Evolutionary conservation across 2,329 filamentous ascomycete genomes (phyloP).

Genomic region (Exophiala bonariae): DNA sequence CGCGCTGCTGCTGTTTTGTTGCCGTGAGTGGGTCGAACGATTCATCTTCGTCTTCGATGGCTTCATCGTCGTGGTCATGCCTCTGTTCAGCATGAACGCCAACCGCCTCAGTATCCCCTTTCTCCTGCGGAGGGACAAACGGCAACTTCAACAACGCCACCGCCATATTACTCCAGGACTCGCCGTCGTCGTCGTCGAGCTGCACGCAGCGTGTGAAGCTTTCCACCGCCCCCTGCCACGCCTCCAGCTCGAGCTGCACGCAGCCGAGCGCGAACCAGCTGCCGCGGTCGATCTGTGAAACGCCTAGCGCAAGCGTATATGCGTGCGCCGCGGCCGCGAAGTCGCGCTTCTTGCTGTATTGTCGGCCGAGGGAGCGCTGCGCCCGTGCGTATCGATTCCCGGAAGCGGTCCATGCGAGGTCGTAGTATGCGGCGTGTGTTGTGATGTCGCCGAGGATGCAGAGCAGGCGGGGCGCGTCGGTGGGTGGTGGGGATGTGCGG

Average conservation of each 20-base stretch:
- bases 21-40: constrained; percentile 31
- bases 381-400: constrained; percentile 78
- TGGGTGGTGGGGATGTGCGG: constrained; percentile 60
- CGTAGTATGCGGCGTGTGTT: constrained; percentile 70
- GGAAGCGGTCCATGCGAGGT: constrained; percentile 85
- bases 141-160: constrained; percentile 68
- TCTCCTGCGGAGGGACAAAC: too few relatives aligned
- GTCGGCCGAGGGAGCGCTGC: constrained; percentile 80
- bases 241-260: constrained; percentile 73
- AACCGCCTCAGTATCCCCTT: too few relatives aligned
- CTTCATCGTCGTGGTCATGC: constrained; percentile 14
- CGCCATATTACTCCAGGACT: constrained; percentile 93
- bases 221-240: constrained; percentile 76
- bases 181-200: constrained; percentile 82
- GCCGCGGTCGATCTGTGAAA: constrained; percentile 78
- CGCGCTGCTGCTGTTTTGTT: constrained; percentile 22
- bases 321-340: constrained; percentile 71
- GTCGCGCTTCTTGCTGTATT: constrained; percentile 68
- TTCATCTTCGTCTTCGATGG: constrained; percentile 30
- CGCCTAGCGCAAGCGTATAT: constrained; percentile 73
- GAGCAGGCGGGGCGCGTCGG: constrained; percentile 82
- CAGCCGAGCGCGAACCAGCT: constrained; percentile 92
- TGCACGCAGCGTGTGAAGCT: constrained; percentile 82
- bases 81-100: constrained; percentile 21
- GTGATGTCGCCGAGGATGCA: constrained; percentile 94